These are phyloP conservation scores for Fonsecaea pedrosoi DNA, from an alignment of 2,329 filamentous ascomycete genomes.

Conservation along the genomic window DNA sequence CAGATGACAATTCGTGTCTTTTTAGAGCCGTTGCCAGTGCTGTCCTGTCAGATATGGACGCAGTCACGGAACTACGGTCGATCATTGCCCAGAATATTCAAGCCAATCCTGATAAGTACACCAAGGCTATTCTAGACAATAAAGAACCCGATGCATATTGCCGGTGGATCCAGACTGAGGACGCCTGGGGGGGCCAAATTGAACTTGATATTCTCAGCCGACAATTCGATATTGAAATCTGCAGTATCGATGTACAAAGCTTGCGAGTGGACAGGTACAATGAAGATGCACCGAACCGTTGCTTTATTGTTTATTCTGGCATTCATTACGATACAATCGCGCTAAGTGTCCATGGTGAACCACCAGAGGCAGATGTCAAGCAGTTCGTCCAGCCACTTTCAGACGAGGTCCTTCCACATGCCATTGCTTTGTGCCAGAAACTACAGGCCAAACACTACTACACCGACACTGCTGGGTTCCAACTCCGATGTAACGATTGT, in stretches of 20 bases:
- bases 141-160: conserved; percentile 75
- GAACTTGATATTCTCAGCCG: conserved; percentile 85
- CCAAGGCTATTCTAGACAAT: conserved; percentile 75
- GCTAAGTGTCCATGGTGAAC: conserved; percentile 68
- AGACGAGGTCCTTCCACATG: conserved; percentile 61
- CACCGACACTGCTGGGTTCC: conserved; percentile 83
- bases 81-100: conserved; percentile 82
- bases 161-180: conserved; percentile 76
- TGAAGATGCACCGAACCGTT: conserved; percentile 71
- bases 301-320: conserved; percentile 80
- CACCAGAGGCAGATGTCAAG: conserved; percentile 78
- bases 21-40: conserved; percentile 87
- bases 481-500: conserved; percentile 74
- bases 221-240: conserved; percentile 85
- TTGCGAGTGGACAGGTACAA: conserved; percentile 77
- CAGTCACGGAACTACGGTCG: conserved; percentile 74
- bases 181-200: conserved; percentile 90
- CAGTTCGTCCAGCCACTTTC: conserved; percentile 69
- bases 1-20: conserved; percentile 93
- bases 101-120: conserved; percentile 73
- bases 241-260: conserved; percentile 78
- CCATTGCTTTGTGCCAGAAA: conserved; percentile 68
- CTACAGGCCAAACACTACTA: conserved; percentile 80
- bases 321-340: conserved; percentile 94
- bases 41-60: conserved; percentile 70